Base-by-base conservation (phyloP, 2,329 filamentous ascomycete genomes). In the Fusarium longipes region DNA sequence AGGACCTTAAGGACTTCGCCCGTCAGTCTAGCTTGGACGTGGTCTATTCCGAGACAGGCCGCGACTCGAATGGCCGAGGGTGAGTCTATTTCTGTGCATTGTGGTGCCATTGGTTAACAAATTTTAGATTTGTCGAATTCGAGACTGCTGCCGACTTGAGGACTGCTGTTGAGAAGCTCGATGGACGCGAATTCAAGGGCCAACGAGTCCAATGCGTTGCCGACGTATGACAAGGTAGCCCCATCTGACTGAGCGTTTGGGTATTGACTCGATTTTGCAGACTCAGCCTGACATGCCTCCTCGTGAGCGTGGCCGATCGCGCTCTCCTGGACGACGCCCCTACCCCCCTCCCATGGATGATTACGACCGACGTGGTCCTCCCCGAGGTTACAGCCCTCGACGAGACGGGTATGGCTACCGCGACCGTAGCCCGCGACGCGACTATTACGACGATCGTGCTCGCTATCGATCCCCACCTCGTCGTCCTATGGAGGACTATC, bases 1-100 rank as follows among this genome's bases (percentile, higher is more conserved):
- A 99, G 96, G 96, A 99, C 82, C 89, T 99, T 54, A 99, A 99
- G 92, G 96, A 99, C 81, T 99, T 99, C 82, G 96, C 96, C 67
- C 93, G 96, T 78, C 93, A 96, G 81, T 96, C 95, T 80, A 93
- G 93, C 81, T 88, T 97, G 80, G 96, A 98, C 79, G 96, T 99
- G 70, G 96, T 99, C 76, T 99, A 97, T 80, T 97, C 94, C 70
- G 96, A 99, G 83, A 96, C 96, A 56, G 67, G 67, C 29, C 67
- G 67, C 27, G 67, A 69, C 29, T 70, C 67, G 33, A 93, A 96
- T 78, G 93, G 93, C 70, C 93, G 92, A 87, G 95, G 95, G 93
- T 97, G 81, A 81, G 91, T 84, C 43, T 14, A 22, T 33, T 24
- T 27, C 25, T 44, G 44, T 25, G 33, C 39, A 25, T 36, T n/a